These are phyloP conservation scores for Lathyrus sativus DNA, from an alignment of 306 rosid species.

Conservation along the genomic window DNA sequence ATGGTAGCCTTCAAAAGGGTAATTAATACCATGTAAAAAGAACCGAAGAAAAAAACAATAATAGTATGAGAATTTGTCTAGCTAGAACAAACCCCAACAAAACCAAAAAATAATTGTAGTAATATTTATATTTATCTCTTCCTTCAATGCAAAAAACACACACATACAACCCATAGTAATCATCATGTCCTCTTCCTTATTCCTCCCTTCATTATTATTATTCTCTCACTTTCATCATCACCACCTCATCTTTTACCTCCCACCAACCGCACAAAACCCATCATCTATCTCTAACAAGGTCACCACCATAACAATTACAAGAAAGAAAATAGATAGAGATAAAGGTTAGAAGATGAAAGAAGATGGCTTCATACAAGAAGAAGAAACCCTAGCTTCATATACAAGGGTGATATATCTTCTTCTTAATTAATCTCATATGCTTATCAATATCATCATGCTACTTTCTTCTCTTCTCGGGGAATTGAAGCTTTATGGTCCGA, in stretches of 20 bases:
- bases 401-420: constrained; percentile 40
- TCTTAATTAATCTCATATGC: constrained; percentile 19
- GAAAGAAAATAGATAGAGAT: constrained; percentile 46
- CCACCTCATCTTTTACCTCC: constrained; percentile 48
- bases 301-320: constrained; percentile 37
- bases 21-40: constrained; percentile 40
- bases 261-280: constrained; percentile 56
- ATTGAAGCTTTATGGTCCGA: constrained; percentile 88
- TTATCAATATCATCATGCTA: constrained; percentile 34
- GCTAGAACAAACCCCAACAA: constrained; percentile 33
- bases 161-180: constrained; percentile 47
- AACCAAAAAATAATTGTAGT: constrained; percentile 29
- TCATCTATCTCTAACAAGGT: constrained; percentile 37
- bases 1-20: constrained; percentile 47
- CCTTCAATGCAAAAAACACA: constrained; percentile 44
- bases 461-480: constrained; percentile 72
- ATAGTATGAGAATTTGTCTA: constrained; percentile 23
- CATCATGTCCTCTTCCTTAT: constrained; percentile 68
- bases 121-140: constrained; percentile 39
- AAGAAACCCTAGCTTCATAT: constrained; percentile 63
- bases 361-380: constrained; percentile 64
- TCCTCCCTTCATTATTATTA: constrained; percentile 62
- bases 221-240: constrained; percentile 63
- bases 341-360: constrained; percentile 53
- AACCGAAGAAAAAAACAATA: constrained; percentile 1